Conservation (phyloP, 1,284 basidiomycete species). For the Farysia itapuensis region DNA sequence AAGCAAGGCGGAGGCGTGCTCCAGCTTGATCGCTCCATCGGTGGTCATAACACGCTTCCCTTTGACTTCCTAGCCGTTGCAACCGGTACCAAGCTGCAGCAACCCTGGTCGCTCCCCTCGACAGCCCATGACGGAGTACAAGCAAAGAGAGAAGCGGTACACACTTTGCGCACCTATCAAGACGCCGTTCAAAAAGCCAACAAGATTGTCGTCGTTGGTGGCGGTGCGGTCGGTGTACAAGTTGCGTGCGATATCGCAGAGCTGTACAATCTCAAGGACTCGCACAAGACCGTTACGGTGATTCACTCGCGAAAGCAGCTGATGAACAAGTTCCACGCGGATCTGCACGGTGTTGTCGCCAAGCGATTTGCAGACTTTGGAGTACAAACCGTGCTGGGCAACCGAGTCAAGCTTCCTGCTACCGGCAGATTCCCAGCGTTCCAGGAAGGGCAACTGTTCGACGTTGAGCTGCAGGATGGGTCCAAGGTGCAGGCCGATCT, state of each 20-base stretch:
- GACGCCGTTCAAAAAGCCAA: constrained; percentile 31
- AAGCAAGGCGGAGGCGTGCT: constrained; percentile 1
- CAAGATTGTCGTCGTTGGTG: constrained; percentile 53
- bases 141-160: constrained; percentile 40
- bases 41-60: constrained; percentile 4
- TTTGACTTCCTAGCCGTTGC: constrained; percentile 34
- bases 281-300: constrained; percentile 25
- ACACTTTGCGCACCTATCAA: constrained; percentile 40
- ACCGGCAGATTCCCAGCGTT: constrained; percentile 8
- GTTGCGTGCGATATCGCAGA: constrained; percentile 52
- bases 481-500: constrained; percentile 13
- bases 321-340: constrained; percentile 35
- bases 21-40: constrained; percentile 6
- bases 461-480: constrained; percentile 18
- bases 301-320: constrained; percentile 29
- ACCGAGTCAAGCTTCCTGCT: constrained; percentile 11
- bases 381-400: constrained; percentile 5
- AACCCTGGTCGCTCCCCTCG: constrained; percentile 21
- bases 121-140: not conserved
- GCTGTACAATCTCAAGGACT: constrained; percentile 12
- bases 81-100: constrained; percentile 16
- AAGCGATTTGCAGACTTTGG: constrained; percentile 6
- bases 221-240: constrained; percentile 56
- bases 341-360: constrained; percentile 16
- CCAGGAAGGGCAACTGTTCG: constrained; percentile 3